Evolutionary conservation across 139 green algal genomes (phyloP).

Genomic region (Chlamydomonas sphaeroides): DNA sequence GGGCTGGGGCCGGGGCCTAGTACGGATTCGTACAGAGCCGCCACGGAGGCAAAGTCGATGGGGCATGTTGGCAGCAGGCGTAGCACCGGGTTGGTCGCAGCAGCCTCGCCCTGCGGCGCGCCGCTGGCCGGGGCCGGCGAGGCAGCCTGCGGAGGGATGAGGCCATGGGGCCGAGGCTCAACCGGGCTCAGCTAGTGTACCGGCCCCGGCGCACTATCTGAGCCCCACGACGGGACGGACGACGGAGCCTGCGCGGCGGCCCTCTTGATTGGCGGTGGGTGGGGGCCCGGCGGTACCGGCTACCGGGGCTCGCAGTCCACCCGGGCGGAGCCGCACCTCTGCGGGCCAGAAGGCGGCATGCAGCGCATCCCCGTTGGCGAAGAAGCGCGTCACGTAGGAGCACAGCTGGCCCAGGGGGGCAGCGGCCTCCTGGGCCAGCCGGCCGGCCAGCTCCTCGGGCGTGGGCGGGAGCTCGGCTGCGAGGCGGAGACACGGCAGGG

Average conservation of each 20-base stretch:
- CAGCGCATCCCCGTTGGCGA: slow-evolving; percentile 49
- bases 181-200: too few relatives aligned
- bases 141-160: too few relatives aligned
- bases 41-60: slow-evolving; percentile 21
- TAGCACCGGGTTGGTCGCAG: too few relatives aligned
- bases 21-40: slow-evolving; percentile 14
- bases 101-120: too few relatives aligned
- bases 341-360: slow-evolving; percentile 53
- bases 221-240: too few relatives aligned
- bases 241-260: too few relatives aligned
- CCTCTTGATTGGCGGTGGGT: too few relatives aligned
- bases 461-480: slow-evolving; percentile 35
- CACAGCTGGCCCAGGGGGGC: slow-evolving; percentile 24
- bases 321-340: not conserved
- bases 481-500: not conserved
- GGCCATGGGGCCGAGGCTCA: too few relatives aligned
- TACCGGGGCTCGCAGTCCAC: too few relatives aligned
- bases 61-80: not conserved
- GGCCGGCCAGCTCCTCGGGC: not conserved
- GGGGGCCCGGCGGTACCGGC: too few relatives aligned
- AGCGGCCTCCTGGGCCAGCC: not conserved
- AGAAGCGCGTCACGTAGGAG: slow-evolving; percentile 49
- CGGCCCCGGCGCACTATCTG: too few relatives aligned
- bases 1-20: not conserved
- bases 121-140: too few relatives aligned